These are phyloP conservation scores for Hygrophoropsis aurantiaca DNA, from an alignment of 768 basidiomycete genomes.

Conservation along the genomic window DNA sequence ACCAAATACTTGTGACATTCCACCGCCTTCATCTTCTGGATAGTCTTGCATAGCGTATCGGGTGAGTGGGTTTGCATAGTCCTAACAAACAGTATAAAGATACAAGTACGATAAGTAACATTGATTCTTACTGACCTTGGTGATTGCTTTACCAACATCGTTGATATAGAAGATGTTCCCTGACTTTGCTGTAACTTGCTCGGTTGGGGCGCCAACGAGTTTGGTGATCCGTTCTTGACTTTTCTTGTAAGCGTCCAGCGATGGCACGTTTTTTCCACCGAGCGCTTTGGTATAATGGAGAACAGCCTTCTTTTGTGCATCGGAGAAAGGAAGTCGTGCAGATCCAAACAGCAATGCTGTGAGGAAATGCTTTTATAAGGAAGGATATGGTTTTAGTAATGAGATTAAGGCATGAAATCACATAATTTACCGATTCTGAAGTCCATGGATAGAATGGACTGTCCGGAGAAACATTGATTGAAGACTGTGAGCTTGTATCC, in stretches of 20 bases:
- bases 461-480: neutral
- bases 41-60: conserved; percentile 15
- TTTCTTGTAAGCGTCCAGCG: conserved; percentile 14
- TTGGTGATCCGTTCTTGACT: conserved; percentile 11
- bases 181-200: conserved; percentile 13
- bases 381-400: neutral
- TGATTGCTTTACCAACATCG: conserved; percentile 3
- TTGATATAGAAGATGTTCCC: conserved; percentile 29
- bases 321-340: conserved; percentile 23
- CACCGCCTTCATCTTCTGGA: conserved; percentile 12
- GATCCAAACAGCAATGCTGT: conserved; percentile 28
- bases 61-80: conserved; percentile 16
- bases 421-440: neutral
- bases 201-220: conserved; percentile 20
- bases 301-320: conserved; percentile 24
- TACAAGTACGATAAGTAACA: too few species aligned
- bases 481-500: too few species aligned
- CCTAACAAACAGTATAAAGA: conserved; percentile 7
- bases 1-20: conserved; percentile 17
- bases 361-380: conserved; percentile 8
- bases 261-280: conserved; percentile 23
- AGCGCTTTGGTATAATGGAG: conserved; percentile 24
- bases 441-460: conserved; percentile 4
- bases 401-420: neutral
- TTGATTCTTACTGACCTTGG: too few species aligned